These are phyloP conservation scores for Geosmithia morbida DNA, from an alignment of 2,329 filamentous ascomycete genomes.

Conservation along the genomic window DNA sequence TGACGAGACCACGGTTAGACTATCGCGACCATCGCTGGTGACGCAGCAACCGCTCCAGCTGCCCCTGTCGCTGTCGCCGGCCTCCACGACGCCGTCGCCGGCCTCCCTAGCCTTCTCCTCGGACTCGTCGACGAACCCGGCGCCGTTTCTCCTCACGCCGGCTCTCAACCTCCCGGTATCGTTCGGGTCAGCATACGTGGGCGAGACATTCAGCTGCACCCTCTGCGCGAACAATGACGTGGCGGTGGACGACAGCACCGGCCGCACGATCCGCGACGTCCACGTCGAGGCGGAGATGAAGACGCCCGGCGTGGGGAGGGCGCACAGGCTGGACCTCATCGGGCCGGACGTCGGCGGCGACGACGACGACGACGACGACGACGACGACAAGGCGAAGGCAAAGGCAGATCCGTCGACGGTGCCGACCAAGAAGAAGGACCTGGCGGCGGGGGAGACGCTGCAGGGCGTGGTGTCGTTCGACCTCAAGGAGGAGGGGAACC, in stretches of 20 bases:
- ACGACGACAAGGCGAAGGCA: background rate
- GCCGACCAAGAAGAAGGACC: slow-evolving; percentile 21
- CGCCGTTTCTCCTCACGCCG: slow-evolving; percentile 44
- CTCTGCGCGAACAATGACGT: slow-evolving; percentile 88
- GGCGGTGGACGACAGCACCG: slow-evolving; percentile 5
- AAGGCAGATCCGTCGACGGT: background rate
- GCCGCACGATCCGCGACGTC: slow-evolving; percentile 55
- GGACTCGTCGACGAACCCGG: slow-evolving; percentile 28
- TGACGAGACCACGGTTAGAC: slow-evolving; percentile 29
- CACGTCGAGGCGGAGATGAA: slow-evolving; percentile 89
- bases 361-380: background rate
- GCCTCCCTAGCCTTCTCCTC: slow-evolving; percentile 61
- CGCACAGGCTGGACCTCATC: slow-evolving; percentile 50
- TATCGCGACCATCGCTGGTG: slow-evolving; percentile 70
- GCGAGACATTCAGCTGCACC: slow-evolving; percentile 88
- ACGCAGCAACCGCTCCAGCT: slow-evolving; percentile 50
- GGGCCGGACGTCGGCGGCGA: background rate
- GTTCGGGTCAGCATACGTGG: slow-evolving; percentile 90
- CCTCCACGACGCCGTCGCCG: slow-evolving; percentile 22
- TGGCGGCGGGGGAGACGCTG: slow-evolving; percentile 50
- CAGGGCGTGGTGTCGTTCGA: slow-evolving; percentile 78
- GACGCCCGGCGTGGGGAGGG: slow-evolving; percentile 49
- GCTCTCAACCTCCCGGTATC: slow-evolving; percentile 74
- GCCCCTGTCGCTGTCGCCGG: slow-evolving; percentile 14
- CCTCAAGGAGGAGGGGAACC: slow-evolving; percentile 84